phyloP scores from a whole-genome alignment of 306 rosid species.

The Castanopsis chinensis region DNA sequence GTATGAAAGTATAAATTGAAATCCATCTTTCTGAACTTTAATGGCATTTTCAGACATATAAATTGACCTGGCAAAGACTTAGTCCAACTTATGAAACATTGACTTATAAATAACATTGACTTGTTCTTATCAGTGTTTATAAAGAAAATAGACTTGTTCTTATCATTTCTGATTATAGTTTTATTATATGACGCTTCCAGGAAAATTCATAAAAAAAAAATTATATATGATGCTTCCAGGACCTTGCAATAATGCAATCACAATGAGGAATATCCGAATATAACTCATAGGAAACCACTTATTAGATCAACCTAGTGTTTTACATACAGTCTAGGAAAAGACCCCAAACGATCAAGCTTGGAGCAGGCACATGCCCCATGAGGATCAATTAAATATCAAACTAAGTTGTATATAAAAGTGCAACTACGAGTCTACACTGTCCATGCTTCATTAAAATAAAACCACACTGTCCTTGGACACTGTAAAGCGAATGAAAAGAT shows the following conservation, averaged over 20 bases:
- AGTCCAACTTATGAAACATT: not conserved
- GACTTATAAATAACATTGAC: not conserved
- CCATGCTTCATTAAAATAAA: too few relatives aligned
- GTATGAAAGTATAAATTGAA: conserved; percentile 37
- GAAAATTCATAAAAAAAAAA: too few relatives aligned
- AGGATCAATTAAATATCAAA: too few relatives aligned
- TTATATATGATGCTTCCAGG: not conserved
- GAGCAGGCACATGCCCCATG: too few relatives aligned
- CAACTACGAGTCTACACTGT: too few relatives aligned
- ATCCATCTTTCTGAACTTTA: not conserved
- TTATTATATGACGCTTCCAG: not conserved
- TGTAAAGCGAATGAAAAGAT: too few relatives aligned
- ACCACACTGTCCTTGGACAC: too few relatives aligned
- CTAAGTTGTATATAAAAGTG: too few relatives aligned
- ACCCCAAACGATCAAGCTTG: too few relatives aligned
- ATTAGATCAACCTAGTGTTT: not conserved
- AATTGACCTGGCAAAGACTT: not conserved
- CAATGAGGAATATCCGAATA: too few relatives aligned
- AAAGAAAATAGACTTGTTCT: not conserved
- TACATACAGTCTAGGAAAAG: too few relatives aligned
- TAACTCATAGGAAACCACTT: not conserved
- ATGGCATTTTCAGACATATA: not conserved
- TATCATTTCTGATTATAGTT: conserved; percentile 1
- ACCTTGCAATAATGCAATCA: not conserved
- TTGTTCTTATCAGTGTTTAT: too few relatives aligned